Evolutionary conservation across 768 basidiomycete genomes (phyloP).

Genomic region (Amanita thiersii): DNA sequence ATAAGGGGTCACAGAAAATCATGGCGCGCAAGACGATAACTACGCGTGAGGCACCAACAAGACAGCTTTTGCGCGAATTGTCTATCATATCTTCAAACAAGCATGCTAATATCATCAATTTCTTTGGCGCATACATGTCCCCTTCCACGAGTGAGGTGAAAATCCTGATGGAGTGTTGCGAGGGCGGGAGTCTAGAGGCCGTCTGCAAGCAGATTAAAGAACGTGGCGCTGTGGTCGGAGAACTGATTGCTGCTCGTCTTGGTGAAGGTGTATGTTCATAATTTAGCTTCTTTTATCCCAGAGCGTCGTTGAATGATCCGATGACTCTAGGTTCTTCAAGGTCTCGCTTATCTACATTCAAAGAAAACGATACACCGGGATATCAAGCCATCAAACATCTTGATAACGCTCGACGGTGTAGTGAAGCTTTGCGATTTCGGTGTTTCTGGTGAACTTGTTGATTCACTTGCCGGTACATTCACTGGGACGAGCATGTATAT

Average conservation of each 20-base stretch:
- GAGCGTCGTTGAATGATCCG: not conserved
- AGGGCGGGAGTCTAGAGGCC: constrained; percentile 85
- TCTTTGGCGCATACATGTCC: constrained; percentile 88
- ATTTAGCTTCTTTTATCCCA: constrained; percentile 2
- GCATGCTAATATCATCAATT: constrained; percentile 83
- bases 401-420: constrained; percentile 81
- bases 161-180: constrained; percentile 87
- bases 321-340: constrained; percentile 62
- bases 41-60: constrained; percentile 82
- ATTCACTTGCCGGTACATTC: constrained; percentile 89
- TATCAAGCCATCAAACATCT: constrained; percentile 90
- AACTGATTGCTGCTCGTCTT: constrained; percentile 84
- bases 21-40: constrained; percentile 96
- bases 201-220: constrained; percentile 81
- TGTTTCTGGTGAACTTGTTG: constrained; percentile 91
- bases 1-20: constrained; percentile 68
- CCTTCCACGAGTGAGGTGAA: constrained; percentile 88
- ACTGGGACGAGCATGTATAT: constrained; percentile 98
- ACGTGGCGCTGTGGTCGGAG: constrained; percentile 70
- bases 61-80: constrained; percentile 89
- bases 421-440: constrained; percentile 96
- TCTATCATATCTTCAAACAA: constrained; percentile 80
- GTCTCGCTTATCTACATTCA: constrained; percentile 88
- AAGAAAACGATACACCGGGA: constrained; percentile 93
- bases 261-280: constrained; percentile 74